Evolutionary conservation across 306 rosid species (phyloP), one percentile per base, ranked within the genome.

Genomic region (Abrus precatorius): DNA sequence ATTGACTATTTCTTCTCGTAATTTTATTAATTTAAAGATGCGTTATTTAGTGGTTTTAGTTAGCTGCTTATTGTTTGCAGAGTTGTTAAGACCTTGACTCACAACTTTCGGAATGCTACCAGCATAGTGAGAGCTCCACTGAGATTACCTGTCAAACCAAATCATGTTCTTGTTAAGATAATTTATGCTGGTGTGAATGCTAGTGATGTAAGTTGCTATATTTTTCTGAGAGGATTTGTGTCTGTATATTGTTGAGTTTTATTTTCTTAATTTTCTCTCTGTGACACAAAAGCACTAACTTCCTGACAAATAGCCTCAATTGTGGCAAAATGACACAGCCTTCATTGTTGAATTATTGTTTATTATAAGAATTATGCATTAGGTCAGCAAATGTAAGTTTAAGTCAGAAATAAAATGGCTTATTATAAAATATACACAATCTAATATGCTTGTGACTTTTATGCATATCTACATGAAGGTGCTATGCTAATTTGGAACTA

Each of bases 111-210:
- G 61, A 86, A 87, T 48, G 99, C 99, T 74, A 95, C 99, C 54
- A 30, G 79, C 67, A 61, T 87, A 56, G 90, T 95, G 84, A 90
- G 87, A 11, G 33, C 87, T 14, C 89, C 97, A 64, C 84, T 95
- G 81, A 87, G 91, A 71, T 64, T 93, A 78, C 99, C 99, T 61
- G 75, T 95, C 83, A 75, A 83, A 79, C 89, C 93, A 57, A 78
- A 87, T 47, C 66, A 87, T n/a, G 96, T 95, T 83, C 91, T 95
- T 41, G 90, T 95, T 74, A 95, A 95, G 87, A 87, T 95, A 69
- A 82, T 93, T 77, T 91, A 90, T 90, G 98, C 98, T 80, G 98
- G 99, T 12, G 99, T 95, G 81, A 95, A 95, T 79, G 99, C 99
- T 78, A 93, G 99, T 75, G 99, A 95, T 88, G 99, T 95, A 91